Evolutionary conservation across 2,329 filamentous ascomycete genomes (phyloP).

Genomic region (Aspergillus sp.): DNA sequence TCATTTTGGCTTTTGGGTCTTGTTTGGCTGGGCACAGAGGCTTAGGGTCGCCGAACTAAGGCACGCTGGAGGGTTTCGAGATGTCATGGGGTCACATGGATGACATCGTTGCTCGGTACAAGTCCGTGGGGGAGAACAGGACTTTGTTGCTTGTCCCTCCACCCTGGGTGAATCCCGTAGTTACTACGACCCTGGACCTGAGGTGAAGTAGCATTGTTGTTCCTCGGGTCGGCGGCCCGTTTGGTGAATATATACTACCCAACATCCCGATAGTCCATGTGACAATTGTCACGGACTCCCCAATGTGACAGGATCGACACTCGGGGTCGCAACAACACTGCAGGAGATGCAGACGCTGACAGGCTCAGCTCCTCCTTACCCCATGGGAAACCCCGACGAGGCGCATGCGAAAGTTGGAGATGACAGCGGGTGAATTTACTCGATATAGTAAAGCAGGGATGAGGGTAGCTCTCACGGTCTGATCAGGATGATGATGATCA

Average conservation of each 20-base stretch:
- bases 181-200: neutral
- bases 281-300: neutral
- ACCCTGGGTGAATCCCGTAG: too few species aligned
- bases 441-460: neutral
- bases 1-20: neutral
- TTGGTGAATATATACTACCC: neutral
- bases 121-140: neutral
- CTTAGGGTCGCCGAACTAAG: neutral
- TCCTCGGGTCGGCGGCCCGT: neutral
- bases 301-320: neutral
- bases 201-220: neutral
- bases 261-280: neutral
- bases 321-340: neutral
- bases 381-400: neutral
- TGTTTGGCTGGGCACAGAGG: slow-evolving; percentile 2
- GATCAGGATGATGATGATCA: neutral
- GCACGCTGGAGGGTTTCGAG: neutral
- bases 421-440: slow-evolving; percentile 9
- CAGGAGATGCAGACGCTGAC: neutral
- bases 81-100: neutral
- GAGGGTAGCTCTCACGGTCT: neutral
- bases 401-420: neutral
- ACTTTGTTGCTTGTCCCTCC: too few species aligned
- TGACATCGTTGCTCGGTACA: neutral
- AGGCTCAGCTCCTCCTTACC: neutral